Percentiles rank a stretch among this genome's conserved stretches.
Evolutionary conservation across 805 yeast genomes (phyloP).

Genomic region (Spathaspora arborariae): DNA sequence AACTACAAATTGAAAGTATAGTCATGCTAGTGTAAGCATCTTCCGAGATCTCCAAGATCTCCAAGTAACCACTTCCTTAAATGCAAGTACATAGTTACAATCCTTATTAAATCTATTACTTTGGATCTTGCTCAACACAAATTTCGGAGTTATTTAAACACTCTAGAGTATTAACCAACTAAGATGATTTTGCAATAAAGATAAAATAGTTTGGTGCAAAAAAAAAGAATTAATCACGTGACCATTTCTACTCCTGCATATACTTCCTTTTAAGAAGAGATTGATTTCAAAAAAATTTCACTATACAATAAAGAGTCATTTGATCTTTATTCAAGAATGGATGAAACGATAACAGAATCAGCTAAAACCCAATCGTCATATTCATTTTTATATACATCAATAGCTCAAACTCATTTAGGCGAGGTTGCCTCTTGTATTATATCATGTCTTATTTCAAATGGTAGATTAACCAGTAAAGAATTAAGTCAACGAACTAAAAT

Average conservation of each 20-base stretch:
- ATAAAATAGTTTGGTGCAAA: no score
- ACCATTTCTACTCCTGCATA: constrained; percentile 1
- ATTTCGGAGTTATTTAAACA: no score
- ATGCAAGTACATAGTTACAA: no score
- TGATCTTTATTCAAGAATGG: constrained; percentile 12
- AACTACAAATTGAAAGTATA: no score
- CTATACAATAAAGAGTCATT: background rate
- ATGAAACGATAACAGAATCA: constrained; percentile 14
- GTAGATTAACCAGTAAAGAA: constrained; percentile 59
- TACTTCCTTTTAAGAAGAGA: background rate
- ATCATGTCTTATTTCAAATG: constrained; percentile 59
- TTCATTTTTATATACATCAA: constrained; percentile 52
- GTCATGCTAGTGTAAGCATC: no score
- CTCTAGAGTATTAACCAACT: no score
- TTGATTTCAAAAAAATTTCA: background rate
- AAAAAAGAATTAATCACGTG: no score
- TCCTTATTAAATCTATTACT: no score
- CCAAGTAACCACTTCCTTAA: no score
- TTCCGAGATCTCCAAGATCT: no score
- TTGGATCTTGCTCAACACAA: no score
- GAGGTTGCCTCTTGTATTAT: constrained; percentile 66
- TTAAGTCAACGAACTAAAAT: constrained; percentile 45
- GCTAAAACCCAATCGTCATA: constrained; percentile 58
- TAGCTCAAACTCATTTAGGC: constrained; percentile 59
- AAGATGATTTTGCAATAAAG: no score